phyloP scores from a whole-genome alignment of 2,329 filamentous ascomycete genomes.

The Aspergillus fumigatiaffinis region DNA sequence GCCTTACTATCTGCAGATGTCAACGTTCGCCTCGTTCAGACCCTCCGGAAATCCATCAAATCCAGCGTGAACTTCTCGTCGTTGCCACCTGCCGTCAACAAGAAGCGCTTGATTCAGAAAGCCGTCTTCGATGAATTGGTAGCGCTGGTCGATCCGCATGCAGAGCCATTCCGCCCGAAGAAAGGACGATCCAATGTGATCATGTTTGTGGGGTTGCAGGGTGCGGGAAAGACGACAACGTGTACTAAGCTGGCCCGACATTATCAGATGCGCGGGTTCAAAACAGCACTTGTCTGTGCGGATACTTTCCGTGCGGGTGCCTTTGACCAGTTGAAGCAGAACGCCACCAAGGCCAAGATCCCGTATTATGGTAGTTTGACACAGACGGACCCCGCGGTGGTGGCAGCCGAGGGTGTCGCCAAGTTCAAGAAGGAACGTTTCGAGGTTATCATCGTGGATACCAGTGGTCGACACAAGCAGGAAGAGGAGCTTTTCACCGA shows the following conservation, averaged over 20 bases:
- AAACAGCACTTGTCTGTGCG: slow-evolving; percentile 88
- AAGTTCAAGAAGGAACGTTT: slow-evolving; percentile 99
- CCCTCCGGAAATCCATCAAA: slow-evolving; percentile 90
- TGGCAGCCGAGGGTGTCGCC: slow-evolving; percentile 91
- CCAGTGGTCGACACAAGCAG: slow-evolving; percentile 88
- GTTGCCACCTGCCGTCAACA: slow-evolving; percentile 85
- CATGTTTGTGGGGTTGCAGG: slow-evolving; percentile 98
- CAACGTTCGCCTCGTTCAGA: slow-evolving; percentile 88
- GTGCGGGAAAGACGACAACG: slow-evolving; percentile 95
- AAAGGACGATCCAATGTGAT: slow-evolving; percentile 96
- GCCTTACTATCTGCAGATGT: slow-evolving; percentile 96
- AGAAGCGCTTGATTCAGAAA: slow-evolving; percentile 97
- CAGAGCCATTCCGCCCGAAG: slow-evolving; percentile 92
- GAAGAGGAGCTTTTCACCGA: slow-evolving; percentile 94
- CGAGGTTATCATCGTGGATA: slow-evolving; percentile 98
- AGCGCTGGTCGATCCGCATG: slow-evolving; percentile 89
- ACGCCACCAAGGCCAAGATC: slow-evolving; percentile 97
- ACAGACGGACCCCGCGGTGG: slow-evolving; percentile 90
- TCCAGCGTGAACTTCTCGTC: slow-evolving; percentile 91
- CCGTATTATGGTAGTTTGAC: slow-evolving; percentile 97
- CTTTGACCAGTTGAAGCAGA: slow-evolving; percentile 98
- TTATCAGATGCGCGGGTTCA: slow-evolving; percentile 91
- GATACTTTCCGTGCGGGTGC: slow-evolving; percentile 98
- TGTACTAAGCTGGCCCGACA: slow-evolving; percentile 95
- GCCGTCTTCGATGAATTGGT: slow-evolving; percentile 96